Percentiles rank a stretch among this genome's conserved stretches.
Conservation (phyloP, 345 rosid species). For the Aurinia saxatilis region DNA sequence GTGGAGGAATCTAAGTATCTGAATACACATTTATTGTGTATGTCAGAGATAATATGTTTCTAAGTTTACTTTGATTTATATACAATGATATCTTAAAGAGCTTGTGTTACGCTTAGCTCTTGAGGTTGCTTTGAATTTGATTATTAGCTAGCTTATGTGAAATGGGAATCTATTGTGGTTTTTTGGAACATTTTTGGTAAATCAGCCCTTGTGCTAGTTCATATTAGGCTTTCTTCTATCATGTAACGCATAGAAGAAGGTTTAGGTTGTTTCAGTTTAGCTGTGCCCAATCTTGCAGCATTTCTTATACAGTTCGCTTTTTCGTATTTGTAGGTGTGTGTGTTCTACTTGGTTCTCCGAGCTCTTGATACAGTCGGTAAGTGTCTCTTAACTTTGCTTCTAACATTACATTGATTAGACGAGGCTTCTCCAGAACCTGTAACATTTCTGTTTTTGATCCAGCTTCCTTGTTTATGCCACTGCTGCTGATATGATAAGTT, state of each 20-base stretch:
- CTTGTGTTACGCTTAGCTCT: background rate
- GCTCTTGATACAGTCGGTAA: slow-evolving; percentile 95
- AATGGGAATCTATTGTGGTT: background rate
- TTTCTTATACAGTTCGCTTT: background rate
- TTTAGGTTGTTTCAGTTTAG: background rate
- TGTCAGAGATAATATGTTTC: too few relatives aligned
- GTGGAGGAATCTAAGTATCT: too few relatives aligned
- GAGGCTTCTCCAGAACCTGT: background rate
- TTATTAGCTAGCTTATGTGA: too few relatives aligned
- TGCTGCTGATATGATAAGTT: background rate
- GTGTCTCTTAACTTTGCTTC: slow-evolving; percentile 21
- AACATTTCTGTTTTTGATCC: background rate
- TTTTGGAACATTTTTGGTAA: too few relatives aligned
- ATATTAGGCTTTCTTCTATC: background rate
- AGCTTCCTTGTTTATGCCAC: background rate
- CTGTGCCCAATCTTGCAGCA: background rate
- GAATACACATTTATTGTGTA: too few relatives aligned
- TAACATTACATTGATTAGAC: background rate
- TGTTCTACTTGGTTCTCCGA: slow-evolving; percentile 89
- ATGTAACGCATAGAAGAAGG: background rate
- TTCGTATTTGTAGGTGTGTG: slow-evolving; percentile 67
- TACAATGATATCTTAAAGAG: background rate
- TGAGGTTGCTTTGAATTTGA: background rate
- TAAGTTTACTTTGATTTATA: too few relatives aligned
- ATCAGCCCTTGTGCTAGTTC: too few relatives aligned